A percentile compares a stretch with the other conserved stretches of the same genome.
Evolutionary conservation across 2,329 filamentous ascomycete genomes (phyloP).

Genomic region (Fusarium ramigenum): DNA sequence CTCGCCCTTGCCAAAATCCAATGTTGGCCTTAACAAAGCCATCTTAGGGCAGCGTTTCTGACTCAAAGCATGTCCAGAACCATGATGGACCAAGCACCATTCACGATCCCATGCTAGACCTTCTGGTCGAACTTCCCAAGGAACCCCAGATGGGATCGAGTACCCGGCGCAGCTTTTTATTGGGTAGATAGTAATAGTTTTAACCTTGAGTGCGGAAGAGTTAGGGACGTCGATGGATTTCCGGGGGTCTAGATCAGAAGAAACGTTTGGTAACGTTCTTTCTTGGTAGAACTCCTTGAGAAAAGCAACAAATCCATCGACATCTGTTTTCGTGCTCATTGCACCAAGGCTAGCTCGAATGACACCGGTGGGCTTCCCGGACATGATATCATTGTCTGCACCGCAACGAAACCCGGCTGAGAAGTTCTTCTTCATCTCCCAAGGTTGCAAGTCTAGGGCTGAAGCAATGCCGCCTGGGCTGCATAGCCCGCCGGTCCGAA

Average conservation of each 20-base stretch:
- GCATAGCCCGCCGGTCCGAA: constrained; percentile 89
- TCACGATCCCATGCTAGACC: constrained; percentile 94
- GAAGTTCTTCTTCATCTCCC: constrained; percentile 87
- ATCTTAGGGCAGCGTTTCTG: constrained; percentile 91
- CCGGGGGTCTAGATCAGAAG: neutral
- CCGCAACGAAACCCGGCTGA: constrained; percentile 87
- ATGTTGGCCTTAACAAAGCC: constrained; percentile 79
- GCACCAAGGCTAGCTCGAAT: constrained; percentile 88
- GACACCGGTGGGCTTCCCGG: constrained; percentile 87
- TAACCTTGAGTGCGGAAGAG: constrained; percentile 53
- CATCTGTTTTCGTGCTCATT: constrained; percentile 83
- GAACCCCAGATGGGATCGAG: constrained; percentile 66
- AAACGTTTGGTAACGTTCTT: neutral
- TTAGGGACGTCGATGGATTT: neutral
- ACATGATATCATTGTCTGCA: constrained; percentile 80
- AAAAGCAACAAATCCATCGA: constrained; percentile 76
- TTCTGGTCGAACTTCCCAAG: constrained; percentile 83
- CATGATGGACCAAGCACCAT: constrained; percentile 92
- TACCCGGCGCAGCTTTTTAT: constrained; percentile 95
- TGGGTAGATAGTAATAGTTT: constrained; percentile 80
- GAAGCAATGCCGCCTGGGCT: constrained; percentile 88
- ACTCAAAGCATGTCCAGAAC: constrained; percentile 83
- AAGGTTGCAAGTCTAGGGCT: constrained; percentile 76
- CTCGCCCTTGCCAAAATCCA: constrained; percentile 75
- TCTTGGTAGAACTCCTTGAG: constrained; percentile 67